Base-by-base conservation (phyloP, 331 rosid genomes). In the Stylosanthes scabra region DNA sequence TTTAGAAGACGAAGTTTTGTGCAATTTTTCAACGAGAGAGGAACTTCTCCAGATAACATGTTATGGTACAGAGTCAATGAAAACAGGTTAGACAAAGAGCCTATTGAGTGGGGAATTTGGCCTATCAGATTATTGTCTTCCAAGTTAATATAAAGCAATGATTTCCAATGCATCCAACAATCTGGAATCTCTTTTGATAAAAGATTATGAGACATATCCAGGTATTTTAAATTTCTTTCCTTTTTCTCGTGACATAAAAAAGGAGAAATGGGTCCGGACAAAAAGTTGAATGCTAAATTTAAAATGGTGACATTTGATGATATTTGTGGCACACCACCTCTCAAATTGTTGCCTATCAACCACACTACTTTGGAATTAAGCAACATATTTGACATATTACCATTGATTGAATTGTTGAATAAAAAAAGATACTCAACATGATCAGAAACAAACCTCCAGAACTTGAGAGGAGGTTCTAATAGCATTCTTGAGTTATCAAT, bases 361-460 rank as follows among this genome's bases (percentile, higher is more conserved):
- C 9, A 11, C 3, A 8, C 61, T 12, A 29, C 0, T 58, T 49
- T 52, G 0, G 81, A 70, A 25, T 27, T 61, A 3, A 77, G 51
- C 56, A 59, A n/a, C 34, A 77, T 64, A 11, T 51, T 37, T 46
- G 81, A 68, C 45, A 40, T 39, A 49, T 77, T 49, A 9, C 78
- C 78, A 74, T 62, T 12, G 25, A 59, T 39, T 0, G 41, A 10
- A 41, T 61, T 61, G 1, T 37, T 11, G 5, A 0, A 0, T 7
- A 72, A 31, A 34, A 0, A 0, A 5, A 72, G 11, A 20, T 0
- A 0, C 29, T 40, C 65, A 60, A 46, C 6, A 46, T 47, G 68
- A 34, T 39, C 2, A 20, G 51, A 31, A 31, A 31, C 5, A 7
- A 72, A 72, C 40, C 16, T 60, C 77, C 77, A 47, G 49, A 60